Evolutionary conservation across 2,329 filamentous ascomycete genomes (phyloP), one percentile per base, ranked within the genome.

Genomic region (Apiospora rasikravindrae): DNA sequence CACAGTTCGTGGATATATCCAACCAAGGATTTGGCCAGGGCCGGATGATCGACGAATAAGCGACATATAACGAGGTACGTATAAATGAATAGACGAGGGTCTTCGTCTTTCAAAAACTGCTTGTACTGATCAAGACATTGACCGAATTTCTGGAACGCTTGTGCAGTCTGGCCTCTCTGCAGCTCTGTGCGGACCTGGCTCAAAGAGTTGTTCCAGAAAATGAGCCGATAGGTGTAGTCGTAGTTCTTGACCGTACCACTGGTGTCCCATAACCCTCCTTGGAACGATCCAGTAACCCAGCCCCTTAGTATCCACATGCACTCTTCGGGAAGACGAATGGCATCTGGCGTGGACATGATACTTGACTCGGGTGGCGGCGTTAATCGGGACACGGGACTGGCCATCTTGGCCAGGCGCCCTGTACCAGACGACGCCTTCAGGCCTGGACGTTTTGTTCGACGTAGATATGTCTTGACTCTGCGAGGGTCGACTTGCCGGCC

Each of bases 21-120:
- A 3, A 69, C 47, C n/a, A 69, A n/a, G 67, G 67, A 69, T 24
- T n/a, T 45, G 26, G 67, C 67, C 44, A 69, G 26, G 26, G 49
- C 67, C 16, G 67, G 67, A 19, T 49, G 42, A 37, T 69, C 67
- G 67, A 69, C 67, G 22, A 69, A 49, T 8, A 69, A 37, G 8
- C 67, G 67, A 24, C 67, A 69, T 45, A 69, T 69, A 24, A 49
- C 67, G 44, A 69, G 67, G 14, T 69, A 69, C 6, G 67, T 69
- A n/a, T 69, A 69, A 24, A 69, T 37, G 44, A 69, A 69, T 24
- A 69, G 67, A 13, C 67, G 67, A 1, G 67, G 47, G 8, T 69
- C 47, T 26, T 49, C 67, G 19, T 69, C 67, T 44, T n/a, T 45
- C 11, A 69, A 14, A 24, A 69, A 69, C 24, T 49, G 33, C n/a